Evolutionary conservation across 2,329 filamentous ascomycete species (phyloP), one percentile per base, ranked within the genome.

Genomic region (Fusarium musae): DNA sequence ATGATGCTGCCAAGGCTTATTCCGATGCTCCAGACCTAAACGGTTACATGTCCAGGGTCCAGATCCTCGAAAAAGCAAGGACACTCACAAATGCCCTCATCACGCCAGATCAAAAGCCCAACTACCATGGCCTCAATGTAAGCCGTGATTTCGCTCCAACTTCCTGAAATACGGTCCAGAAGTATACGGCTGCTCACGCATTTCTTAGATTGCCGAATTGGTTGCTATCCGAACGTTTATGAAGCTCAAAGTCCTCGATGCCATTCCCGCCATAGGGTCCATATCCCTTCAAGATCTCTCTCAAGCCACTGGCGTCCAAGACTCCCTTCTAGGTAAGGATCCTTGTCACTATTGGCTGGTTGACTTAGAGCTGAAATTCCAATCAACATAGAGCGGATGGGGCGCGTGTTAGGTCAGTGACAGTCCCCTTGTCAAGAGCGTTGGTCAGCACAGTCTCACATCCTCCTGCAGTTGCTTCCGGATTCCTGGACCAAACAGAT

Each of bases 101-200:
- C 40, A 66, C 76, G 3, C 74, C 79, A 2, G 79, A 81, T 34
- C 73, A 78, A 70, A 75, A 72, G 21, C 79, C 79, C n/a, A 79
- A 80, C 46, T 78, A 80, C 44, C 79, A 81, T 69, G 79, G 79
- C 12, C 72, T 81, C 28, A 78, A 81, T 58, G 79, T 80, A 40
- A 47, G 78, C 58, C 9, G 9, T 36, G 8, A 15, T 10, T 9
- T 8, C 43, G 1, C n/a, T 26, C 19, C 12, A 26, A 3, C 7
- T 11, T 5, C 16, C 9, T 5, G 17, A 1, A 19, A 7, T 6
- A 26, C 19, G n/a, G n/a, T 11, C 13, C 6, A 26, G n/a, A 17
- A 19, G 8, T 2, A n/a, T n/a, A 11, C 7, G 17, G 4, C 12
- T 8, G 13, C 42, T 59, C n/a, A 44, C 21, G n/a, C 3, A 3